Base-by-base conservation (phyloP, 257 asterid species). In the Nicotiana benthamiana region DNA sequence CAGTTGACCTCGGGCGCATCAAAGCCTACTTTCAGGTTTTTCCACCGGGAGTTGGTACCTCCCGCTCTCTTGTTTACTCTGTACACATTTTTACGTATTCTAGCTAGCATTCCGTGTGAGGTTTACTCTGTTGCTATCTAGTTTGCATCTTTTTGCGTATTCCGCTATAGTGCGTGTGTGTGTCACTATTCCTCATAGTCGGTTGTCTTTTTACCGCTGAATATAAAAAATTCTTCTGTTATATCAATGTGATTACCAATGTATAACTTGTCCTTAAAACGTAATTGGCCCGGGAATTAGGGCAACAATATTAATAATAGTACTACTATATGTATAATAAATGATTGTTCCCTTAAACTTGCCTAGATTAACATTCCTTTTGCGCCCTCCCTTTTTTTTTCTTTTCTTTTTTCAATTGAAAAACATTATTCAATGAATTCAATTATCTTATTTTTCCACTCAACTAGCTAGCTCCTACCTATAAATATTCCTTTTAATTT, bases 361-460 rank as follows among this genome's bases (percentile, higher is more conserved):
- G 27, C 78, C 78, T 46, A 72, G 40, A 4, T 72, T 72, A 72
- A 72, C 78, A 72, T 72, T 72, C 78, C 34, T 46, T 72, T 72
- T 72, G 78, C 60, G 3, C 20, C 40, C 34, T 11, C 57, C 2
- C 15, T 40, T 10, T 60, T 22, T 17, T 34, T n/a, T n/a, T n/a
- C n/a, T n/a, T n/a, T n/a, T n/a, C 24, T 6, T 22, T 46, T 57
- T 72, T 24, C 24, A 60, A 72, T 26, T 46, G 60, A 20, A 46
- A 72, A 72, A 22, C 40, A 72, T 24, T 46, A 24, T 46, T 40
- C 78, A n/a, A n/a, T n/a, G n/a, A n/a, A n/a, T n/a, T n/a, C n/a
- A 46, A 59, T 72, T 46, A 72, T 72, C 54, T 72, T 72, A 72
- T 46, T 15, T 40, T 15, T 72, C 24, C 40, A 24, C 24, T 28